Evolutionary conservation across 345 rosid species (phyloP), one percentile per base, ranked within the genome.

Genomic region (Rhizophora apiculata): DNA sequence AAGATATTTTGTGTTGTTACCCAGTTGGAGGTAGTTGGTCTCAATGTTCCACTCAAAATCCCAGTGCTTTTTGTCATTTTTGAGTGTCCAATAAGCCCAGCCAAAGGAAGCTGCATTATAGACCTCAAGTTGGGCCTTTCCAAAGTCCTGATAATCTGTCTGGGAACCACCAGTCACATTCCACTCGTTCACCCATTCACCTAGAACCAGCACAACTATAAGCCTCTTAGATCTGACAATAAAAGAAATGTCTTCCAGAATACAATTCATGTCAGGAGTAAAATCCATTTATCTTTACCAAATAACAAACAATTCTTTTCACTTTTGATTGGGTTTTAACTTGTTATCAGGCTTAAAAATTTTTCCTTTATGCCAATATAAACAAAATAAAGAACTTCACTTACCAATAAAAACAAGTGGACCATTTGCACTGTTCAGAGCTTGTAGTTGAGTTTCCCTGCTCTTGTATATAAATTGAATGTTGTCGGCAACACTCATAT

Each of bases 171-270:
- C 74, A 8, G 82, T 68, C 68, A 82, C 85, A 61, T 83, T 78
- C 96, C 96, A 87, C 72, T 89, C 92, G 36, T 89, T 89, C 51
- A 85, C 90, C 96, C 96, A 89, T 71, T 89, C 96, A 60, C 96
- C 96, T 89, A 80, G 65, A 72, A 75, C 37, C 54, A 68, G 58
- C 29, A 21, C 27, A 32, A 13, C 18, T 46, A 22, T 26, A 48
- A 19, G 29, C 37, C 20, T 26, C 13, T 26, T 13, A 20, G 54
- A 3, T 1, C 15, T 60, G 29, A 18, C 52, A 29, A 29, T 48
- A 15, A 13, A 4, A 21, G 62, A 6, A 60, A 15, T 18, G 29
- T 2, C 21, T 32, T 29, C 1, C 6, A 22, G 37, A 63, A 20
- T 27, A 26, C 10, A 8, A 37, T 62, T 52, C 15, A n/a, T 48